Evolutionary conservation across 768 basidiomycete species (phyloP).

Genomic region (Termitomyces sp.): DNA sequence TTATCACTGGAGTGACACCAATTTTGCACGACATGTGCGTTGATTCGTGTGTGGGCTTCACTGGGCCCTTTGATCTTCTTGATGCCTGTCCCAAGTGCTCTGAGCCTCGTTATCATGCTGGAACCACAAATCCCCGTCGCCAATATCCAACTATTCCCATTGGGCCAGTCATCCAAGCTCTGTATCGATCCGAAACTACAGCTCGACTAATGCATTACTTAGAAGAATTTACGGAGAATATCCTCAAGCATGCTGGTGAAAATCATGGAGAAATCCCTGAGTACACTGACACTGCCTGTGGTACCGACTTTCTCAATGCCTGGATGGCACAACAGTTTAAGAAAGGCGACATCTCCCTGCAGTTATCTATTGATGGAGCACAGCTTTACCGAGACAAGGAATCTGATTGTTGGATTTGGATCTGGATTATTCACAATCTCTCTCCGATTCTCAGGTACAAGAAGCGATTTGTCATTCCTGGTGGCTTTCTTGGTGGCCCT

Average conservation of each 20-base stretch:
- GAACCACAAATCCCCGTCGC: neutral
- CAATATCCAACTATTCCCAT: constrained; percentile 7
- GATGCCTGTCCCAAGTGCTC: constrained; percentile 3
- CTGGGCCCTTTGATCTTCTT: neutral
- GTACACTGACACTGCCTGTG: constrained; percentile 7
- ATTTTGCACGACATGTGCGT: too few species aligned
- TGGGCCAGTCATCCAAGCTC: constrained; percentile 5
- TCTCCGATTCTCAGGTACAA: constrained; percentile 11
- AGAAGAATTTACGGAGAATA: neutral
- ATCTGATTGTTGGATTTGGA: constrained; percentile 28
- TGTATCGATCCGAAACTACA: neutral
- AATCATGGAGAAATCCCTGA: neutral
- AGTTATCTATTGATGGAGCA: constrained; percentile 26
- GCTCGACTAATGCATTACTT: constrained; percentile 1
- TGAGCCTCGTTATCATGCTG: constrained; percentile 1
- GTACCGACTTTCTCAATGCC: neutral
- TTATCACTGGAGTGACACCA: too few species aligned
- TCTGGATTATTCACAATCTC: constrained; percentile 25
- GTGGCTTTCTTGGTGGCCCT: constrained; percentile 17
- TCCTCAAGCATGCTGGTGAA: neutral
- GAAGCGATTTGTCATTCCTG: constrained; percentile 6
- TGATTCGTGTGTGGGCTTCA: constrained; percentile 17
- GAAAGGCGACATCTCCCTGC: constrained; percentile 18
- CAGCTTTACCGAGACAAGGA: constrained; percentile 28
- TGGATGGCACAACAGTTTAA: neutral